Evolutionary conservation across 108 stramenopile genomes (phyloP).

Genomic region (Pseudonitzschia multistriata): DNA sequence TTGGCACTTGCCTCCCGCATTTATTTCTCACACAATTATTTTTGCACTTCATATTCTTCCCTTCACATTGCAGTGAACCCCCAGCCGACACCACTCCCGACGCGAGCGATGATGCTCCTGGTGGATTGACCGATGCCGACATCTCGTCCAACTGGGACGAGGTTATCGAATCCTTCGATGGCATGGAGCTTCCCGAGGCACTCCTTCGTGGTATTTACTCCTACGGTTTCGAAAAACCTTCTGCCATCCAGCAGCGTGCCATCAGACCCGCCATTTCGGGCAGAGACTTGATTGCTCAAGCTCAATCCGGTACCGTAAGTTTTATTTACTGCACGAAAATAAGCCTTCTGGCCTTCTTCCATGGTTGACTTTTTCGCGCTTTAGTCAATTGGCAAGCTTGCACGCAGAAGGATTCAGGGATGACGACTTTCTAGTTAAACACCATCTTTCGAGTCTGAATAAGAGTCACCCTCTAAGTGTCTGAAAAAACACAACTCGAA

Average conservation of each 20-base stretch:
- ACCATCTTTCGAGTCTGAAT: slow-evolving; percentile 99
- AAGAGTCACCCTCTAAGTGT: slow-evolving; percentile 90
- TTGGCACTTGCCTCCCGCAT: too few species aligned
- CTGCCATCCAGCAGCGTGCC: slow-evolving; percentile 99
- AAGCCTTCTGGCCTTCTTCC: not conserved
- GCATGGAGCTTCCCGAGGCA: slow-evolving; percentile 95
- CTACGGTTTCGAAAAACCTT: slow-evolving; percentile 99
- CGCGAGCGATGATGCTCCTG: slow-evolving; percentile 21
- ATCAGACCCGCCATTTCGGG: slow-evolving; percentile 96
- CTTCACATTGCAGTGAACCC: slow-evolving; percentile 24
- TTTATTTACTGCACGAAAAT: not conserved
- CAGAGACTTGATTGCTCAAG: slow-evolving; percentile 98
- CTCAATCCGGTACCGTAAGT: slow-evolving; percentile 97
- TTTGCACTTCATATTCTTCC: not conserved
- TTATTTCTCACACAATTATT: too few species aligned
- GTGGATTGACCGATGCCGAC: slow-evolving; percentile 86
- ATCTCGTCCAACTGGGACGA: slow-evolving; percentile 93
- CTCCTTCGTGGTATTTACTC: slow-evolving; percentile 98
- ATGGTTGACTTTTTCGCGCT: not conserved
- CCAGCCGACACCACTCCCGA: slow-evolving; percentile 25
- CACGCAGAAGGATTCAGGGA: slow-evolving; percentile 44
- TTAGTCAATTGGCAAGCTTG: not conserved
- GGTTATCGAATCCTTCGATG: slow-evolving; percentile 94
- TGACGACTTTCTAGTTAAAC: slow-evolving; percentile 73
- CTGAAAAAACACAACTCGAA: slow-evolving; percentile 83